Conservation (phyloP, 1,139 yeast species). For the Lodderomyces orthopsilosis region DNA sequence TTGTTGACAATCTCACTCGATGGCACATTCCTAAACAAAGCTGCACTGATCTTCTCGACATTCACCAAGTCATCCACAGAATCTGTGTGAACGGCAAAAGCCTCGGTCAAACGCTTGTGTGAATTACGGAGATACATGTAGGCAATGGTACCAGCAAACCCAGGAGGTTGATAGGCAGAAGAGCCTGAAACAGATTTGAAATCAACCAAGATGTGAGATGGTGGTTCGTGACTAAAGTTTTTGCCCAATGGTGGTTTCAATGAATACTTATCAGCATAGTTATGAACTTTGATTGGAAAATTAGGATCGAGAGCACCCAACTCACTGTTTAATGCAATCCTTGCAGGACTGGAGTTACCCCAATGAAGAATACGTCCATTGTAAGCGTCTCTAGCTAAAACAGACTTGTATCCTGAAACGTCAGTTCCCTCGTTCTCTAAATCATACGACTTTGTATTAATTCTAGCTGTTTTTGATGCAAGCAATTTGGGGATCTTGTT, state of each 20-base stretch:
- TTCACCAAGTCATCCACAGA: constrained; percentile 58
- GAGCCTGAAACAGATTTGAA: constrained; percentile 70
- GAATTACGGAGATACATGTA: constrained; percentile 69
- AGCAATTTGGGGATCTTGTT: constrained; percentile 68
- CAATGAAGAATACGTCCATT: constrained; percentile 62
- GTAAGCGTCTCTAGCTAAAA: constrained; percentile 58
- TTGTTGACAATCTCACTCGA: constrained; percentile 62
- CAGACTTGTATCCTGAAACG: constrained; percentile 73
- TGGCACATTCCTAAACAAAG: constrained; percentile 76
- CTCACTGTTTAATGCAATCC: constrained; percentile 65
- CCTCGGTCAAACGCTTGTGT: constrained; percentile 69
- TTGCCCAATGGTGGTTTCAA: constrained; percentile 46
- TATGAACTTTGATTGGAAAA: constrained; percentile 55
- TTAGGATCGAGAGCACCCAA: constrained; percentile 72
- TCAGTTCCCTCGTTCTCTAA: constrained; percentile 51
- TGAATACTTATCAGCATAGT: constrained; percentile 28
- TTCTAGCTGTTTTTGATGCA: constrained; percentile 44
- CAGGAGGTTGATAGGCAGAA: constrained; percentile 60
- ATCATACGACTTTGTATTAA: constrained; percentile 37
- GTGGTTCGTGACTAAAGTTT: constrained; percentile 51
- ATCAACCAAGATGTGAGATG: constrained; percentile 78
- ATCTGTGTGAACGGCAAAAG: constrained; percentile 67
- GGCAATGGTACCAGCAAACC: constrained; percentile 70
- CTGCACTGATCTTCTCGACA: constrained; percentile 71
- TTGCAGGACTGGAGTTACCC: constrained; percentile 46